Conservation (phyloP, 805 yeast species). For the Yamadazyma olivae region DNA sequence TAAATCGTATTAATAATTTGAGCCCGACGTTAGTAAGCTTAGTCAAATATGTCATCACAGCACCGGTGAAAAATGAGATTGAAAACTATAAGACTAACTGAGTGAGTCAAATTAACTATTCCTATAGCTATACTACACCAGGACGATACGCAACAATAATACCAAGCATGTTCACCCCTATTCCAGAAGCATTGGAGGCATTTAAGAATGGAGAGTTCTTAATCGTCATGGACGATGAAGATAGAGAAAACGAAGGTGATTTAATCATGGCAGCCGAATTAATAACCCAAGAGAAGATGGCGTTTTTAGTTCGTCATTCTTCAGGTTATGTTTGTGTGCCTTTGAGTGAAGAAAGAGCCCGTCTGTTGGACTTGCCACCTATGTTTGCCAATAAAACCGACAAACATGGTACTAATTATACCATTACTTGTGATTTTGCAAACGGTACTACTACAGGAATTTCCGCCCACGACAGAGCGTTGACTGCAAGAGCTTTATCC, state of each 20-base stretch:
- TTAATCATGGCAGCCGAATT: conserved; percentile 87
- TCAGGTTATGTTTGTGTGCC: conserved; percentile 96
- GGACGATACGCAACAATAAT: no score
- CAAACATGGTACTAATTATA: conserved; percentile 95
- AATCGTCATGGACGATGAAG: conserved; percentile 95
- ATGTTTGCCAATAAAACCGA: conserved; percentile 67
- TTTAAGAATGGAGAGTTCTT: conserved; percentile 77
- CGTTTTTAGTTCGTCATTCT: conserved; percentile 82
- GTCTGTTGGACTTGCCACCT: conserved; percentile 71
- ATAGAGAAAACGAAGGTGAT: conserved; percentile 97
- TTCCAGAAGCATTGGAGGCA: conserved; percentile 71
- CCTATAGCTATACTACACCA: no score
- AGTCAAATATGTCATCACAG: no score
- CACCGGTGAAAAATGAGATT: no score
- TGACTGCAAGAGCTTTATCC: conserved; percentile 75
- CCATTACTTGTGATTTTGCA: conserved; percentile 82
- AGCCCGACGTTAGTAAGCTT: no score
- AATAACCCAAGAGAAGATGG: conserved; percentile 83
- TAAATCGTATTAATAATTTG: no score
- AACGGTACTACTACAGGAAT: conserved; percentile 97
- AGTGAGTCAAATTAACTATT: no score
- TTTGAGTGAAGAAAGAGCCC: conserved; percentile 72
- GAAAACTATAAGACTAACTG: not conserved
- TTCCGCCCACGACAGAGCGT: conserved; percentile 88
- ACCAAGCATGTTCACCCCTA: conserved; percentile 34